A percentile compares a stretch with the other conserved stretches of the same genome.
Evolutionary conservation across 192 early-diverging fungal genomes (phyloP).

Genomic region (Backusella psychrophila): DNA sequence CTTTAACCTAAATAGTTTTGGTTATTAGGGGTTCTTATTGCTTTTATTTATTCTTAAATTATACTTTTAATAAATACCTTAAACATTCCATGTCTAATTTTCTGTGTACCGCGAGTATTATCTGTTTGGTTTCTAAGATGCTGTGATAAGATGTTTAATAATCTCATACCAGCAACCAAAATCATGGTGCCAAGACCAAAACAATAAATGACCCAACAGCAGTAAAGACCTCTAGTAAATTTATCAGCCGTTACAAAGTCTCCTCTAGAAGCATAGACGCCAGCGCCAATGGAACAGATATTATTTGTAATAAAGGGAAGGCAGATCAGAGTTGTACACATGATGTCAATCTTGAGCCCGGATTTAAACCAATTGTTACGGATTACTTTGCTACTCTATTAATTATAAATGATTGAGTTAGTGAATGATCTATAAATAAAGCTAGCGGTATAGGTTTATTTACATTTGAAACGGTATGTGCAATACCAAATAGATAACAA

Average conservation of each 20-base stretch:
- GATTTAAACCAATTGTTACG: slow-evolving; percentile 19
- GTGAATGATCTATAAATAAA: neutral
- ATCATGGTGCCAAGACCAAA: neutral
- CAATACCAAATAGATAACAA: slow-evolving; percentile 31
- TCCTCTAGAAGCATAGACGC: slow-evolving; percentile 19
- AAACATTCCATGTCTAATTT: slow-evolving; percentile 16
- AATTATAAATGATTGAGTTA: neutral
- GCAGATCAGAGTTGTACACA: slow-evolving; percentile 6
- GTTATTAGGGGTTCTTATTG: neutral
- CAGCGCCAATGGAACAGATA: slow-evolving; percentile 18
- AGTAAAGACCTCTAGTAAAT: slow-evolving; percentile 20
- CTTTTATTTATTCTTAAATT: neutral
- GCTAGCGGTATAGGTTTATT: neutral
- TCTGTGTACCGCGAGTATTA: neutral
- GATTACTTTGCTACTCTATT: slow-evolving; percentile 21
- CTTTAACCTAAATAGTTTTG: slow-evolving; percentile 15
- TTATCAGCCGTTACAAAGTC: slow-evolving; percentile 10
- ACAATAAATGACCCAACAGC: slow-evolving; percentile 32
- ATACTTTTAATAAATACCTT: slow-evolving; percentile 16
- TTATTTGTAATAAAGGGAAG: slow-evolving; percentile 36
- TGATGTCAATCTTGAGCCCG: neutral
- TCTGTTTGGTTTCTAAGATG: slow-evolving; percentile 6
- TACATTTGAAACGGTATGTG: slow-evolving; percentile 31
- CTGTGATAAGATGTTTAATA: slow-evolving; percentile 9
- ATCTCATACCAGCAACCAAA: slow-evolving; percentile 12